phyloP scores from a whole-genome alignment of 2,329 filamentous ascomycete genomes.

The Scleromitrula shiraiana region DNA sequence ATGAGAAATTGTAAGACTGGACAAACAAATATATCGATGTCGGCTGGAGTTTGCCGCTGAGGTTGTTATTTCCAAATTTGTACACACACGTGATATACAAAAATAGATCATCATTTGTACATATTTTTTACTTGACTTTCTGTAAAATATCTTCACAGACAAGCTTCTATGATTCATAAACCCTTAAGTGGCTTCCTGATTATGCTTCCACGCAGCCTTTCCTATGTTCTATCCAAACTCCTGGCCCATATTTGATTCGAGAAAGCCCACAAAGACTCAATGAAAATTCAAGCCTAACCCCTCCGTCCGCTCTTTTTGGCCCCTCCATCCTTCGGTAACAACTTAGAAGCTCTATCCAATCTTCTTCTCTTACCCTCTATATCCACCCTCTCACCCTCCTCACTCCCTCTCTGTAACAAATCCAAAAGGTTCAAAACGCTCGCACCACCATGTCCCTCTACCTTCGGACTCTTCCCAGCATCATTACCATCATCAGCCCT shows the following conservation, averaged over 20 bases:
- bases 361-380: background rate
- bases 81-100: background rate
- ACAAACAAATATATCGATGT: background rate
- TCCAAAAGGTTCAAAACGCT: no score
- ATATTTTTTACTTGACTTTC: background rate
- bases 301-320: background rate
- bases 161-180: background rate
- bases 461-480: background rate
- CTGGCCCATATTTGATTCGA: no score
- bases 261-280: no score
- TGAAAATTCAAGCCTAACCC: background rate
- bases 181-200: no score
- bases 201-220: no score
- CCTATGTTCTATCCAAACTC: no score
- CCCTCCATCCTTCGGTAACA: background rate
- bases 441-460: no score
- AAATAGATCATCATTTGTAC: background rate
- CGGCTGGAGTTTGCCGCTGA: constrained; percentile 2
- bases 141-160: background rate
- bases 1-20: background rate
- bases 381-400: background rate
- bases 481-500: background rate
- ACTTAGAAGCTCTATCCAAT: background rate
- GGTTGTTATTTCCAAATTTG: background rate
- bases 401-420: no score